Conservation (phyloP, 192 early-diverging fungal genomes). For the Coemansia sp. region DNA sequence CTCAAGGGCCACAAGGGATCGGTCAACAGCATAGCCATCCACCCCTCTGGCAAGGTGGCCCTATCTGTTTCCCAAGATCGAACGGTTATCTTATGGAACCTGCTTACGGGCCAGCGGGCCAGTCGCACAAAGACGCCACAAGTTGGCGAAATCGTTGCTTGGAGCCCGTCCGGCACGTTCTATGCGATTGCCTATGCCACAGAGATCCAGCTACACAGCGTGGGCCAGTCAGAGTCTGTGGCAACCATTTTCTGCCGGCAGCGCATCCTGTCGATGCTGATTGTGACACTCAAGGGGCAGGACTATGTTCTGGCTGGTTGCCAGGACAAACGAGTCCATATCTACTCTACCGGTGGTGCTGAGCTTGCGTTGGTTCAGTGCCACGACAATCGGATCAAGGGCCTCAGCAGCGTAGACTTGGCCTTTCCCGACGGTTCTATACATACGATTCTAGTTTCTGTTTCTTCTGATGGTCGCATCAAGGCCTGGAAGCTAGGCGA, state of each 20-base stretch:
- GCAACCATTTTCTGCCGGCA: conserved; percentile 42
- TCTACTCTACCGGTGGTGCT: conserved; percentile 37
- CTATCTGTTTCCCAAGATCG: conserved; percentile 76
- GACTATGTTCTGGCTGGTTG: conserved; percentile 39
- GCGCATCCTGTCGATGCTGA: conserved; percentile 32
- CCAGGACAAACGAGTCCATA: conserved; percentile 51
- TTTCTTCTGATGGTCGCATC: conserved; percentile 73
- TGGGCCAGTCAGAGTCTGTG: conserved; percentile 36
- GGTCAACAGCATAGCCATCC: conserved; percentile 81
- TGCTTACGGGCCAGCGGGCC: conserved; percentile 71
- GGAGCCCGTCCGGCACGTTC: conserved; percentile 29
- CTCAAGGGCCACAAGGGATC: conserved; percentile 73
- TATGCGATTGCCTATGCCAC: conserved; percentile 45
- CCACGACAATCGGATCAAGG: conserved; percentile 45
- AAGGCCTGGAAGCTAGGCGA: conserved; percentile 67
- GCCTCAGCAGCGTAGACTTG: conserved; percentile 32
- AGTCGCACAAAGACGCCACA: conserved; percentile 48
- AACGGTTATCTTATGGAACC: conserved; percentile 72
- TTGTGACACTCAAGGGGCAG: conserved; percentile 18
- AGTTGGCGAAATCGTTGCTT: conserved; percentile 34
- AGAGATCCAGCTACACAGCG: conserved; percentile 44
- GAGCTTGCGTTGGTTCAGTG: conserved; percentile 35
- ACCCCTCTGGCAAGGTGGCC: conserved; percentile 94
- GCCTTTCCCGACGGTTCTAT: conserved; percentile 31
- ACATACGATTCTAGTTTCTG: conserved; percentile 53